phyloP scores from a whole-genome alignment of 1,284 basidiomycete genomes.

The Agaricales sp. region DNA sequence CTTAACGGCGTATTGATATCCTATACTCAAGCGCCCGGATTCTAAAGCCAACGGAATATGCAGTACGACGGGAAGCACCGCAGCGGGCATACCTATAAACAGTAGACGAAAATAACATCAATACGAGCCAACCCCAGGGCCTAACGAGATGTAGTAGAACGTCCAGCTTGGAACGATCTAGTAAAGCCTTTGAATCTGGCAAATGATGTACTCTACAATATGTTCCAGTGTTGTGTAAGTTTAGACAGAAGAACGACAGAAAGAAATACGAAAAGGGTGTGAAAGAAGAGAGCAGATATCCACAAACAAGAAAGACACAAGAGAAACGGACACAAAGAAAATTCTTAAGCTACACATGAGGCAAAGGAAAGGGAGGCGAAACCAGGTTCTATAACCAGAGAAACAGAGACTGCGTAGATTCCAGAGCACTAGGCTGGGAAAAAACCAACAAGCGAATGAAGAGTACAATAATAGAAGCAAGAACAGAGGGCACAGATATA shows the following conservation, averaged over 20 bases:
- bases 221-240: background rate
- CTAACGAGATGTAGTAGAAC: too few relatives aligned
- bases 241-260: background rate
- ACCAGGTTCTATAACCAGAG: background rate
- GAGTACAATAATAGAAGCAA: background rate
- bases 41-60: too few relatives aligned
- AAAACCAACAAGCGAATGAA: background rate
- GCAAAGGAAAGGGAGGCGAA: background rate
- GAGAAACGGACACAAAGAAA: background rate
- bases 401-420: background rate
- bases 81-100: too few relatives aligned
- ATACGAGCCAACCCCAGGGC: too few relatives aligned
- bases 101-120: too few relatives aligned
- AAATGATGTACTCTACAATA: background rate
- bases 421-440: background rate
- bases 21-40: too few relatives aligned
- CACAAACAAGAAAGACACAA: background rate
- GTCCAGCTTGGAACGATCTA: too few relatives aligned
- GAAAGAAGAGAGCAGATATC: background rate
- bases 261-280: background rate
- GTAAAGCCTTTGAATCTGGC: background rate
- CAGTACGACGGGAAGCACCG: too few relatives aligned
- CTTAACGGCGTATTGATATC: too few relatives aligned
- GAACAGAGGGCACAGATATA: conserved; percentile 5
- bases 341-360: background rate